Evolutionary conservation across 2,329 filamentous ascomycete species (phyloP).

Genomic region (Colletotrichum falcatum): DNA sequence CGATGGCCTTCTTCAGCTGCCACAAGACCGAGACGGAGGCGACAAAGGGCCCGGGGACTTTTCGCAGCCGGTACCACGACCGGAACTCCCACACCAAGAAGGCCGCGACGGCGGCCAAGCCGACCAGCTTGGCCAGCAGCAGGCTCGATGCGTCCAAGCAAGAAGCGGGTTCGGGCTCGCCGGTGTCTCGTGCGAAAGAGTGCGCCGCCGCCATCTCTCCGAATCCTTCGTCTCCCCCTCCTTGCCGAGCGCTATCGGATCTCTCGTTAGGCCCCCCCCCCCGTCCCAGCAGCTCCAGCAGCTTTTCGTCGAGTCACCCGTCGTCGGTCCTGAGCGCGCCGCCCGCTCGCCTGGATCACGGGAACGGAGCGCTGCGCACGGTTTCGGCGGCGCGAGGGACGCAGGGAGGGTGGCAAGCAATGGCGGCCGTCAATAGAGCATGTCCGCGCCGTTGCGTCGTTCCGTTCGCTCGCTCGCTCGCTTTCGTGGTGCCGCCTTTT

Average conservation of each 20-base stretch:
- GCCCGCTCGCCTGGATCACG: constrained; percentile 7
- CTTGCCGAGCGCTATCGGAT: too few species aligned
- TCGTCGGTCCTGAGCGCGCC: constrained; percentile 10
- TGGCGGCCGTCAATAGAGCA: constrained; percentile 13
- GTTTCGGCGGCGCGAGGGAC: constrained; percentile 6
- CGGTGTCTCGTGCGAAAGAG: neutral
- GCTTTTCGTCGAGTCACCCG: neutral
- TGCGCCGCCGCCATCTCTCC: constrained; percentile 3
- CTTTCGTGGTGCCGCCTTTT: neutral
- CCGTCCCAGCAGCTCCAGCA: neutral
- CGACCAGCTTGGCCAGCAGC: constrained; percentile 4
- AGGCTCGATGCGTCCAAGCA: neutral
- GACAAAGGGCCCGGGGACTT: constrained; percentile 47
- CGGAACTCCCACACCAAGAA: constrained; percentile 40
- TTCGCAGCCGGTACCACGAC: constrained; percentile 47
- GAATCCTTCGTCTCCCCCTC: neutral
- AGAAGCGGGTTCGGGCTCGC: neutral
- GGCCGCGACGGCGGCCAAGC: neutral
- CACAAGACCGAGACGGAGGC: constrained; percentile 45
- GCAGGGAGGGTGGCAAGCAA: neutral
- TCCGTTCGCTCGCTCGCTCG: neutral
- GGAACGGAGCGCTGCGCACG: constrained; percentile 7
- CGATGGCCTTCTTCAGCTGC: constrained; percentile 45
- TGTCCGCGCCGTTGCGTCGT: neutral
- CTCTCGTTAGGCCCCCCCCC: too few species aligned